Evolutionary conservation across 345 rosid genomes (phyloP).

Genomic region (Barbarea vulgaris): DNA sequence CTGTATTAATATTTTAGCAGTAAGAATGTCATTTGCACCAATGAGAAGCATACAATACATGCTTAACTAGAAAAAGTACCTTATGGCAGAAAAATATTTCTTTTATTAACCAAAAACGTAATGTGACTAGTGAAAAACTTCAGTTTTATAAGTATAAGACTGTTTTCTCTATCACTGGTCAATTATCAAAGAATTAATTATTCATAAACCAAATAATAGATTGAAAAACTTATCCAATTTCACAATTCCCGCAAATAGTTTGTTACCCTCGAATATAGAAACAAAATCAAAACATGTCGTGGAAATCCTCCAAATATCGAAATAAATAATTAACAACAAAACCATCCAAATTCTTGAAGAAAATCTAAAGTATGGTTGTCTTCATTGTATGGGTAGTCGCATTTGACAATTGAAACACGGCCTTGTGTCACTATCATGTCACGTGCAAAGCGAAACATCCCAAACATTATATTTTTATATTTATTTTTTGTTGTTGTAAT

Average conservation of each 20-base stretch:
- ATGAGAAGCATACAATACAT: background rate
- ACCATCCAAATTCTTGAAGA: background rate
- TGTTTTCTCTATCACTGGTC: background rate
- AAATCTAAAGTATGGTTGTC: constrained; percentile 18
- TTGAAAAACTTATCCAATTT: background rate
- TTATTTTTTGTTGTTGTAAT: background rate
- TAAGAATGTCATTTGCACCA: background rate
- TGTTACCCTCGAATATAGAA: constrained; percentile 2
- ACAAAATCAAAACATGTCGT: background rate
- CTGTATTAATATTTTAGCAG: no score
- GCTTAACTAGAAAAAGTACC: background rate
- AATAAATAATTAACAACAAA: background rate
- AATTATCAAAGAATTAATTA: background rate
- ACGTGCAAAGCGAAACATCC: constrained; percentile 39
- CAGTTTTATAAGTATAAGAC: background rate
- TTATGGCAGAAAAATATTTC: background rate
- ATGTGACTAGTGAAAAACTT: background rate
- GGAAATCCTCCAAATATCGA: background rate
- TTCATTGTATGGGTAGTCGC: constrained; percentile 40
- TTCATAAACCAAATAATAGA: background rate
- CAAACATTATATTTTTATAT: background rate
- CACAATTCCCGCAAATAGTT: background rate
- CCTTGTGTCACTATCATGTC: constrained; percentile 41
- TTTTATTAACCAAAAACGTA: background rate
- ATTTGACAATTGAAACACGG: constrained; percentile 41